Conservation (phyloP, 2,329 filamentous ascomycete genomes). For the Emericellopsis atlantica region DNA sequence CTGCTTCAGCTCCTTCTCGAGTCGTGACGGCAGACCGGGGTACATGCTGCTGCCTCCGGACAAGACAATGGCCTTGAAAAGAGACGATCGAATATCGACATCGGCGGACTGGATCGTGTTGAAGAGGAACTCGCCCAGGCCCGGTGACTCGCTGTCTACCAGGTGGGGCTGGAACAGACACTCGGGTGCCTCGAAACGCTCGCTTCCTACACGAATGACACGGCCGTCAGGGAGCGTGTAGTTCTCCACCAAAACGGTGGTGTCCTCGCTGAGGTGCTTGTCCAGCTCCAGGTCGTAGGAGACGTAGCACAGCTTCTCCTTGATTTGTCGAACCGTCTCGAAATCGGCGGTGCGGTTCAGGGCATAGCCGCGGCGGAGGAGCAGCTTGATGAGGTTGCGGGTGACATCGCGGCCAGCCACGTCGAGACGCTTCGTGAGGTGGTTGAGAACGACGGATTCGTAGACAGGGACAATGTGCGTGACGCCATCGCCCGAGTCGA, state of each 20-base stretch:
- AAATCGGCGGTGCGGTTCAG: slow-evolving; percentile 98
- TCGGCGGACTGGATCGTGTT: slow-evolving; percentile 96
- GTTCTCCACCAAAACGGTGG: slow-evolving; percentile 90
- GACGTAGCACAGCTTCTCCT: slow-evolving; percentile 99
- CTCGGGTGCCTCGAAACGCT: slow-evolving; percentile 95
- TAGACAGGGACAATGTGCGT: slow-evolving; percentile 98
- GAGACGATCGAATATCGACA: slow-evolving; percentile 81
- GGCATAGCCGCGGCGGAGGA: slow-evolving; percentile 87
- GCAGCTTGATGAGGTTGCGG: slow-evolving; percentile 91
- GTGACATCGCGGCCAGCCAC: slow-evolving; percentile 96
- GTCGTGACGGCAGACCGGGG: slow-evolving; percentile 79
- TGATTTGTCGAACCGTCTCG: slow-evolving; percentile 97
- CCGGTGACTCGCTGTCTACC: slow-evolving; percentile 93
- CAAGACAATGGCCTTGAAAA: slow-evolving; percentile 96
- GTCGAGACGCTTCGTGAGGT: slow-evolving; percentile 85
- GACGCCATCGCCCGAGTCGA: slow-evolving; percentile 95
- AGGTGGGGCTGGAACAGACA: slow-evolving; percentile 98
- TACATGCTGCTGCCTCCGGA: slow-evolving; percentile 99
- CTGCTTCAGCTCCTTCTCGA: slow-evolving; percentile 99
- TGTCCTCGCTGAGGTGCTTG: slow-evolving; percentile 92
- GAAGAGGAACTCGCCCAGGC: slow-evolving; percentile 94
- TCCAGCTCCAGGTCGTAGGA: slow-evolving; percentile 96
- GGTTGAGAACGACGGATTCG: slow-evolving; percentile 94
- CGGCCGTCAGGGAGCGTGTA: slow-evolving; percentile 95
- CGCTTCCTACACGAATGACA: slow-evolving; percentile 89